Evolutionary conservation across 2,329 filamentous ascomycete genomes (phyloP).

Genomic region (Xylaria sp.): DNA sequence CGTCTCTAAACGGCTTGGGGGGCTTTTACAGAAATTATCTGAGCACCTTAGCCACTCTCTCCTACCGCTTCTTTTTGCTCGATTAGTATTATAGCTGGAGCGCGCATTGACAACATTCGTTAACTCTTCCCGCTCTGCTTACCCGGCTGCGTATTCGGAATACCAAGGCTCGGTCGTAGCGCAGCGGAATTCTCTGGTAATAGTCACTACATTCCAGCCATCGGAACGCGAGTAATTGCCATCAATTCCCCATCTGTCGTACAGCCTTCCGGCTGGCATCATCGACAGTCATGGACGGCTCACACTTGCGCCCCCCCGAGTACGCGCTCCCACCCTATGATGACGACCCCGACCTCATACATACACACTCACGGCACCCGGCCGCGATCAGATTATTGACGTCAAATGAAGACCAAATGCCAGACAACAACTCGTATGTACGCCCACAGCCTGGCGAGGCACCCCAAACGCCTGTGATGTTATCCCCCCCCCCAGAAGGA

Average conservation of each 20-base stretch:
- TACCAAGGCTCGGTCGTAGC: background rate
- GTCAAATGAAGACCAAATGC: constrained; percentile 51
- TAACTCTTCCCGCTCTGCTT: background rate
- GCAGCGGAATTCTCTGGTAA: background rate
- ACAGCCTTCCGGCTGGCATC: constrained; percentile 1
- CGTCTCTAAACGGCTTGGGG: background rate
- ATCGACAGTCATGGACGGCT: constrained; percentile 42
- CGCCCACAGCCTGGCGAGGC: constrained; percentile 23
- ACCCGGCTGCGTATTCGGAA: too few relatives aligned
- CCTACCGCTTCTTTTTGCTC: background rate
- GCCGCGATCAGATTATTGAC: constrained; percentile 57
- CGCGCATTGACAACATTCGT: constrained; percentile 4
- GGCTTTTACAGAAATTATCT: background rate
- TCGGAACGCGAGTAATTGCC: constrained; percentile 8
- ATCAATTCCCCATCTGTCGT: background rate
- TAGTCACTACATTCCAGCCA: constrained; percentile 13
- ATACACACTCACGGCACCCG: constrained; percentile 40
- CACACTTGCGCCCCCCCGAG: constrained; percentile 50
- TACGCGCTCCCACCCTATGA: constrained; percentile 54
- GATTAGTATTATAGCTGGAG: background rate
- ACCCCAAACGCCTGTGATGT: constrained; percentile 22
- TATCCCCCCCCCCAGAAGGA: constrained; percentile 1
- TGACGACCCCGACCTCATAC: constrained; percentile 45
- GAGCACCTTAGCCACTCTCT: background rate
- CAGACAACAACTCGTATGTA: constrained; percentile 52